Conservation (phyloP, 805 yeast genomes). For the Candida verbasci region DNA sequence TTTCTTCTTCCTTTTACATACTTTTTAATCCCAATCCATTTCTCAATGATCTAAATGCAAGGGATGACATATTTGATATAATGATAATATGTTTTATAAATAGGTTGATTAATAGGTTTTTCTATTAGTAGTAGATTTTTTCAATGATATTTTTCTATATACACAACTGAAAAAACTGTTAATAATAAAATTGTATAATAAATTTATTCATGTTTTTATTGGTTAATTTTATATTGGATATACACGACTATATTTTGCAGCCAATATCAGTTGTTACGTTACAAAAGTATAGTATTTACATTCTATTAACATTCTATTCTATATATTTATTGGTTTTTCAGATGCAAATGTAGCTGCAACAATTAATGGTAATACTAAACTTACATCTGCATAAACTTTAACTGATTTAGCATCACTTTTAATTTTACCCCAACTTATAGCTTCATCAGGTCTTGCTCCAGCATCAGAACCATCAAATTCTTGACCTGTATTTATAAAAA, state of each 20-base stretch:
- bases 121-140: too few species aligned
- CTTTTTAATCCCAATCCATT: constrained; percentile 38
- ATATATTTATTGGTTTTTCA: constrained; percentile 14
- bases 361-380: constrained; percentile 89
- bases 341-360: constrained; percentile 98
- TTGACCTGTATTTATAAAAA: constrained; percentile 95
- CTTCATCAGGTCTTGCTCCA: constrained; percentile 99
- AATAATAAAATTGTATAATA: constrained; percentile 3
- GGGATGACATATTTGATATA: constrained; percentile 26
- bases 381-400: constrained; percentile 93
- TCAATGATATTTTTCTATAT: constrained; percentile 7
- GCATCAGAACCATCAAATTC: constrained; percentile 99
- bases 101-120: too few species aligned
- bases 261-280: not conserved
- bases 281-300: not conserved
- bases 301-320: too few species aligned
- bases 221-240: constrained; percentile 10
- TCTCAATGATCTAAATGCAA: constrained; percentile 44
- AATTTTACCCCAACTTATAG: constrained; percentile 98
- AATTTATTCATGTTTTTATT: constrained; percentile 11
- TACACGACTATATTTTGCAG: too few species aligned
- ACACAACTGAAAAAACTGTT: constrained; percentile 3
- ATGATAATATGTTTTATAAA: constrained; percentile 1
- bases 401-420: constrained; percentile 89
- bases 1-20: constrained; percentile 27